Conservation (phyloP, 495 filamentous ascomycete genomes). For the Penicillium malachiteum region DNA sequence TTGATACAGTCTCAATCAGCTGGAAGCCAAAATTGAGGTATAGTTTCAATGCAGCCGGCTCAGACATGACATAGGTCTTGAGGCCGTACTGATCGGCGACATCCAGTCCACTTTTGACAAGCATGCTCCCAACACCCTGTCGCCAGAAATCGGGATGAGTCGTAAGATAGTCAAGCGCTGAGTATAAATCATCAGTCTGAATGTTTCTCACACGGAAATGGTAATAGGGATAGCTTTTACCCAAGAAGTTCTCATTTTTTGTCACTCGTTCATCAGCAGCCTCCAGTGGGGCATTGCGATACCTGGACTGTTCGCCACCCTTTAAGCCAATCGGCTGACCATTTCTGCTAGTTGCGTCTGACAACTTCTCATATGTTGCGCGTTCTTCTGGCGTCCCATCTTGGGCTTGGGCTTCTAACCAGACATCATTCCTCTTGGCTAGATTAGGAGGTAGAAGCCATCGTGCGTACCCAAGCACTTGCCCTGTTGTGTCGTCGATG, state of each 20-base stretch:
- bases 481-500: background rate
- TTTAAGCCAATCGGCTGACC: constrained; percentile 2
- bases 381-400: background rate
- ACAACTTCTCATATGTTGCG: background rate
- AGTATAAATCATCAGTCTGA: background rate
- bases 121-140: constrained; percentile 12
- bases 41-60: constrained; percentile 15
- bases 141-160: constrained; percentile 17
- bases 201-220: no score
- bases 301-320: background rate
- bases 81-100: constrained; percentile 11
- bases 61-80: constrained; percentile 21
- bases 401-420: constrained; percentile 3
- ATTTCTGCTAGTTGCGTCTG: background rate
- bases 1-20: constrained; percentile 12
- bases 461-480: constrained; percentile 3
- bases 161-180: constrained; percentile 11
- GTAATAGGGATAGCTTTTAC: no score
- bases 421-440: constrained; percentile 2
- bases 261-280: constrained; percentile 5
- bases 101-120: constrained; percentile 14
- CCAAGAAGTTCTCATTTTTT: constrained; percentile 7
- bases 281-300: constrained; percentile 7
- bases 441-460: background rate
- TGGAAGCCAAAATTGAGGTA: constrained; percentile 18